Conservation (phyloP, 1,284 basidiomycete genomes). For the Cryptococcus maquisensis region DNA sequence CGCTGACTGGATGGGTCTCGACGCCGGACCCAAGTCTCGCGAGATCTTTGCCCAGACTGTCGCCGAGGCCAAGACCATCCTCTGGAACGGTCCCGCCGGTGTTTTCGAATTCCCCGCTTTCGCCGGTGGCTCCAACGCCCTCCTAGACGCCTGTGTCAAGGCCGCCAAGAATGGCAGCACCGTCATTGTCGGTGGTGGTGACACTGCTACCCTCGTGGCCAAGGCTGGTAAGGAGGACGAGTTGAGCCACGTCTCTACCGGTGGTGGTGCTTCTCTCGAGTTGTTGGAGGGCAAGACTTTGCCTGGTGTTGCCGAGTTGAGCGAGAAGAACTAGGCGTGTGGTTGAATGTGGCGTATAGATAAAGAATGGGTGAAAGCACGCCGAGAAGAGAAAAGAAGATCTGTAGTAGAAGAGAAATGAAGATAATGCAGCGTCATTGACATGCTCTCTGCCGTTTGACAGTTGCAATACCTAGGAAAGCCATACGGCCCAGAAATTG, state of each 20-base stretch:
- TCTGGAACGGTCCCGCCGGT: conserved; percentile 98
- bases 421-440: not conserved
- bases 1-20: conserved; percentile 91
- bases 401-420: not conserved
- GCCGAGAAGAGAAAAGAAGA: not conserved
- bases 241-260: conserved; percentile 93
- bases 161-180: conserved; percentile 81
- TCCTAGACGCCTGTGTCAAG: conserved; percentile 82
- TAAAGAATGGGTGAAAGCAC: not conserved
- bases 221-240: conserved; percentile 78
- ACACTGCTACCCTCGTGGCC: conserved; percentile 86
- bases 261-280: conserved; percentile 93
- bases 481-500: no score
- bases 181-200: conserved; percentile 92
- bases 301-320: conserved; percentile 78
- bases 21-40: conserved; percentile 75
- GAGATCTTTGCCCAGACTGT: conserved; percentile 78
- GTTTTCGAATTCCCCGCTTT: conserved; percentile 97
- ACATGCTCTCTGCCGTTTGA: not conserved
- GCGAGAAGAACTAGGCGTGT: conserved; percentile 55
- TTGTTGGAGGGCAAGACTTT: conserved; percentile 92
- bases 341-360: no score
- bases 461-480: no score
- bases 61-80: conserved; percentile 86
- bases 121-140: conserved; percentile 74